Conservation (phyloP, 768 basidiomycete species). For the Boletus vermiculosoides region DNA sequence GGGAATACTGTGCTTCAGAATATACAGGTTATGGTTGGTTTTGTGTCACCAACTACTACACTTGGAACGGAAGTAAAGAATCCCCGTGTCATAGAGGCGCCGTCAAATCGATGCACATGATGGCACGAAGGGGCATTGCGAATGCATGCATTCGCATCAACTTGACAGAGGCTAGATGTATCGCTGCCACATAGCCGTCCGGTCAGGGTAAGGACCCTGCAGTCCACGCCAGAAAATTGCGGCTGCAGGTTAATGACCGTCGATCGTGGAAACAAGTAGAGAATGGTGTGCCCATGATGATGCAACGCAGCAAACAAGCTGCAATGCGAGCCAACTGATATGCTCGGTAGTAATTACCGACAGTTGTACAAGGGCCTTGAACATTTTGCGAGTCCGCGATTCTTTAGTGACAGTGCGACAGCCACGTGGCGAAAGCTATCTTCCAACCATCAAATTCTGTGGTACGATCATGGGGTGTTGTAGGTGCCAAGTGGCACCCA, state of each 20-base stretch:
- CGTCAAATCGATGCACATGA: neutral
- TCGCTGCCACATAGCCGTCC: neutral
- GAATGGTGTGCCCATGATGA: neutral
- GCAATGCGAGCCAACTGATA: neutral
- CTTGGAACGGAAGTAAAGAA: neutral
- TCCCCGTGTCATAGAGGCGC: neutral
- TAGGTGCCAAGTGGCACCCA: neutral
- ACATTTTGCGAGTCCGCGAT: neutral
- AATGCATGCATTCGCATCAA: neutral
- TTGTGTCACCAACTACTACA: neutral
- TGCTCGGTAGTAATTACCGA: constrained; percentile 3
- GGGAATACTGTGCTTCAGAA: no score
- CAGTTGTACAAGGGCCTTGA: no score
- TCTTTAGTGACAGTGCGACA: neutral
- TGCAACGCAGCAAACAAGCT: neutral
- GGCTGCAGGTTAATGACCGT: constrained; percentile 13
- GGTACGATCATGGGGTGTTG: neutral
- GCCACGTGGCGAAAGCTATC: neutral
- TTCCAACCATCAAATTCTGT: neutral
- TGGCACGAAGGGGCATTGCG: neutral
- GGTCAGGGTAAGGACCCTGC: neutral
- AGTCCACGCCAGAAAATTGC: neutral
- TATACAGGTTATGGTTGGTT: neutral
- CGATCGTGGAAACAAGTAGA: neutral
- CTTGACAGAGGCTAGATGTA: neutral